A percentile compares a stretch with the other conserved stretches of the same genome.
These are phyloP conservation scores for Colletotrichum sp. DNA, from an alignment of 2,329 filamentous ascomycete genomes.

Conservation along the genomic window DNA sequence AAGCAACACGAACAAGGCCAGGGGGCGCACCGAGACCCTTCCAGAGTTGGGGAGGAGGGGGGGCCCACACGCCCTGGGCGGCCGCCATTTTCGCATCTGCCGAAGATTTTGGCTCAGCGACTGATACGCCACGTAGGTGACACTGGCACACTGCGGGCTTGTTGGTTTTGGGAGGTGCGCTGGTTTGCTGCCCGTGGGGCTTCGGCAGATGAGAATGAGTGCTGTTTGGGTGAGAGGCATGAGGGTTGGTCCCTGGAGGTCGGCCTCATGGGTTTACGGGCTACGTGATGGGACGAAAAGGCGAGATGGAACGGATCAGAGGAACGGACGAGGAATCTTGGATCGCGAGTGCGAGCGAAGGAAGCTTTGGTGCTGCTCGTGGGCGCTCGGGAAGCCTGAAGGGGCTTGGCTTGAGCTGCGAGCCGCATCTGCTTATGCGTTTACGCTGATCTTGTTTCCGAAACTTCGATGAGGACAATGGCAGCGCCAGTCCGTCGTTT, in stretches of 20 bases:
- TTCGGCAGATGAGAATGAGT: constrained; percentile 13
- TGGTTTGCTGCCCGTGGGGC: background rate
- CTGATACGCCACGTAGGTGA: constrained; percentile 6
- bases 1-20: background rate
- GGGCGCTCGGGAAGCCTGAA: background rate
- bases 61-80: background rate
- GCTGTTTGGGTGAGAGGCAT: background rate
- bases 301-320: background rate
- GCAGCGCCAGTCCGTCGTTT: background rate
- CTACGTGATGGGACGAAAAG: background rate
- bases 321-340: background rate
- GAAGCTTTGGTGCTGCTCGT: background rate
- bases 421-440: background rate
- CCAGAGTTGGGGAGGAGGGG: background rate
- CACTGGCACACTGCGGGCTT: background rate
- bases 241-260: constrained; percentile 13
- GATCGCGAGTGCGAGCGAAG: background rate
- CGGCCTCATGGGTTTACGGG: background rate
- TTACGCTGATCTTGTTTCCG: background rate
- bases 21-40: background rate
- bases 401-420: background rate
- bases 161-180: background rate
- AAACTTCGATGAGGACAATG: background rate
- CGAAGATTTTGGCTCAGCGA: constrained; percentile 7
- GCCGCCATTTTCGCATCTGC: constrained; percentile 7